A percentile compares a stretch with the other conserved stretches of the same genome.
phyloP scores from a whole-genome alignment of 2,329 filamentous ascomycete species.

The Colletotrichum coccodes region DNA sequence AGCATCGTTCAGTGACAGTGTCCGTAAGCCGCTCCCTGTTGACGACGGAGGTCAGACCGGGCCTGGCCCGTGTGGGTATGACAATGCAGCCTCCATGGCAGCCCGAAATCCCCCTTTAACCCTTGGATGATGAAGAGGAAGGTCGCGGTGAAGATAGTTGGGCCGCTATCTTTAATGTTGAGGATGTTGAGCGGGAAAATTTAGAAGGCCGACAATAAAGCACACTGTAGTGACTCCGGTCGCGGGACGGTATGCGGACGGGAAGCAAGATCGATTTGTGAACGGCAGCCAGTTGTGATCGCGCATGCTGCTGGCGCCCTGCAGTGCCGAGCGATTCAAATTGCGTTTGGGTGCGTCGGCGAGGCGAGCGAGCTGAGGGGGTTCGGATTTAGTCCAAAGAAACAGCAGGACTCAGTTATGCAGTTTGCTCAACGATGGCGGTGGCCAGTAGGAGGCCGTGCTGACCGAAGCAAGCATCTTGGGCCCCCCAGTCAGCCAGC shows the following conservation, averaged over 20 bases:
- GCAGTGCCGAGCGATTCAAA: slow-evolving; percentile 9
- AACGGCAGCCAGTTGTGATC: slow-evolving; percentile 17
- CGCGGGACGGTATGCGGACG: slow-evolving; percentile 19
- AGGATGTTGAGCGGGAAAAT: background rate
- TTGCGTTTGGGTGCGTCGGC: slow-evolving; percentile 17
- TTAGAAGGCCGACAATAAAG: background rate
- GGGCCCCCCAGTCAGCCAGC: background rate
- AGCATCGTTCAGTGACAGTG: slow-evolving; percentile 12
- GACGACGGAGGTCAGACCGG: slow-evolving; percentile 1
- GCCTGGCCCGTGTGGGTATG: slow-evolving; percentile 23
- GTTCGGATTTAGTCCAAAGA: slow-evolving; percentile 26
- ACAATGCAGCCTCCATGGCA: slow-evolving; percentile 22
- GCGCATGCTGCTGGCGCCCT: slow-evolving; percentile 27
- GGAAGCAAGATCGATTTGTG: slow-evolving; percentile 29
- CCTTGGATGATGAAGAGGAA: slow-evolving; percentile 6
- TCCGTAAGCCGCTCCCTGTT: background rate
- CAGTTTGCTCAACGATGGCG: slow-evolving; percentile 17
- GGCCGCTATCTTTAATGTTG: background rate
- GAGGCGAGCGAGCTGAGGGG: slow-evolving; percentile 18
- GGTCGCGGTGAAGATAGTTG: background rate
- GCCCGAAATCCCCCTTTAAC: slow-evolving; percentile 10
- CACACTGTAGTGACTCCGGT: background rate
- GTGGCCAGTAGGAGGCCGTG: slow-evolving; percentile 6
- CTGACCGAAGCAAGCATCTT: slow-evolving; percentile 6
- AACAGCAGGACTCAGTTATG: slow-evolving; percentile 6